Base-by-base conservation (phyloP, 345 rosid genomes). In the Populus ilicifolia region DNA sequence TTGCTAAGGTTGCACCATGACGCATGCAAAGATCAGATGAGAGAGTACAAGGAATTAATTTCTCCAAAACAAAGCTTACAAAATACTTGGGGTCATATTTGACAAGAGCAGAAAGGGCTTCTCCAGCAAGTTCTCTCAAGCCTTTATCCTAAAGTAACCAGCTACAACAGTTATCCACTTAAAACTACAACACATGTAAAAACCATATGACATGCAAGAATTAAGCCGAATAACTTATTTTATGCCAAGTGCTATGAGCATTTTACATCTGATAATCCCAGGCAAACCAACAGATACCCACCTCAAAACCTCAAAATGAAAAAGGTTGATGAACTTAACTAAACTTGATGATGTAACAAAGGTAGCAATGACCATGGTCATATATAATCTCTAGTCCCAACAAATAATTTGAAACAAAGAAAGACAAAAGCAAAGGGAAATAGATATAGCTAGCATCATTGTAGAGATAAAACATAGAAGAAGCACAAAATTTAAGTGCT, bases 1-100 rank as follows among this genome's bases (percentile, higher is more conserved):
- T 84, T 76, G 99, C 92, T 75, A 93, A 87, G 78, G 97, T 95
- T 61, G 96, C 92, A 86, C 99, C 99, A 87, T 95, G 99, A 65
- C 97, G 98, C 74, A 82, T 84, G 87, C 96, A 90, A 82, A 95
- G 82, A 87, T 95, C 99, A 70, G 97, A 83, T 62, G 98, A 95
- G 54, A 95, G 94, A 76, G 99, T 95, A 62, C 70, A 87, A 54
- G 96, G 96, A 86, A 85, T 84, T 77, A 96, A 83, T 78, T 89
- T 91, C 78, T 88, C 93, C 82, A 95, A 80, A 77, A 89, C 90
- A 86, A 74, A 86, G 73, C 81, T 83, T 44, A 86, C 90, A 81
- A 90, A 93, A 83, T 92, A 85, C 68, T 87, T 86, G 67, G 91
- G 88, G 77, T 92, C 94, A 79, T 92, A 96, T 73, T 85, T 92